Base-by-base conservation (phyloP, 2,329 filamentous ascomycete species). In the Capronia americana region DNA sequence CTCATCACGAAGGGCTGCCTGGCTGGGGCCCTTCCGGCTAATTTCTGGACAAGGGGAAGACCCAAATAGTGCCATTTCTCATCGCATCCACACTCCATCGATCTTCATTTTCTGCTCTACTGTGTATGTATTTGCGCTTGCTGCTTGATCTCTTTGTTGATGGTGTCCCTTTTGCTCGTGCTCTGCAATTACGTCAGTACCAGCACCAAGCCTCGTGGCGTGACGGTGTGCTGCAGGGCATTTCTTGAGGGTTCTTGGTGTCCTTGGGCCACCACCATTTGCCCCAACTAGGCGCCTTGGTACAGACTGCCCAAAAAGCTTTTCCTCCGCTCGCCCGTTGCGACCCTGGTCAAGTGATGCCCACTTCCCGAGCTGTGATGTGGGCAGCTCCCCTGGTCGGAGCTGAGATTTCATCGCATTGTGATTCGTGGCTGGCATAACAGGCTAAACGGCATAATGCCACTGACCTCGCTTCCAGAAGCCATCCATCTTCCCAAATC, bases 301-400 rank as follows among this genome's bases (percentile, higher is more conserved):
- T 55, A 34, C n/a, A n/a, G 12, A 24, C 6, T 54, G 58, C 34
- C 23, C 48, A 23, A 34, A 57, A 56, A 54, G 56, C 56, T 54
- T 50, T 57, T 66, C 57, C 41, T 62, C 64, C 64, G 59, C 30
- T 62, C 64, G 64, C 48, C 58, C 58, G 58, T 46, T 10, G n/a
- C 32, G n/a, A 65, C 50, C 64, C 64, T 56, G 38, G 64, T 63
- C 64, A 51, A 58, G 20, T 44, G 56, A 57, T 34, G 32, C 23
- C 38, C 38, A 51, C 32, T 26, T 48, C 26, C 41, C 28, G 38
- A 24, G 44, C 55, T 12, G 24, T 32, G 30, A 28, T 32, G 23
- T 55, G 53, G 53, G 12, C 20, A 55, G 53, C 17, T 30, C 12
- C 53, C 24, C 26, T 11, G 23, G n/a, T 12, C 48, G 7, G 38